phyloP scores from a whole-genome alignment of 352 stramenopile species.

The Globisporangium orthogonon region DNA sequence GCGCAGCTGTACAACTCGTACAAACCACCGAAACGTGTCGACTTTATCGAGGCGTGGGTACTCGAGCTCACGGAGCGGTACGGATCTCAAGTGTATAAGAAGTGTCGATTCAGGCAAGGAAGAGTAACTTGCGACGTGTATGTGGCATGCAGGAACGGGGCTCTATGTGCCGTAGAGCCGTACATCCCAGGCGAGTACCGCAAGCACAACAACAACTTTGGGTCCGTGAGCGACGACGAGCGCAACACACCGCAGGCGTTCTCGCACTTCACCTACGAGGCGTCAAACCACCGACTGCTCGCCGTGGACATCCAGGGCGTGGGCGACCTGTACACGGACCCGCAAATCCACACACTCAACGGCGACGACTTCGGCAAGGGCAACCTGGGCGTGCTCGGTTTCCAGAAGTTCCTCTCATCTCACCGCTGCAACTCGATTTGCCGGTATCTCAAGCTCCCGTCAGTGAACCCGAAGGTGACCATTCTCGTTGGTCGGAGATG shows the following conservation, averaged over 20 bases:
- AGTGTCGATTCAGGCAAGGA: not conserved
- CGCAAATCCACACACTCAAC: slow-evolving; percentile 87
- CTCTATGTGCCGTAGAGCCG: slow-evolving; percentile 69
- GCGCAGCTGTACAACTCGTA: slow-evolving; percentile 85
- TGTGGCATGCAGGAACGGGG: slow-evolving; percentile 29
- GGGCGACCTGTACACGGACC: slow-evolving; percentile 95
- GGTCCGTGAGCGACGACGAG: slow-evolving; percentile 77
- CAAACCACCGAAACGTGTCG: slow-evolving; percentile 69
- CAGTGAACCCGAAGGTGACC: slow-evolving; percentile 59
- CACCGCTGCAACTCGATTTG: slow-evolving; percentile 89
- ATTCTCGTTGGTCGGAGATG: too few species aligned
- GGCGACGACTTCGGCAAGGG: slow-evolving; percentile 85
- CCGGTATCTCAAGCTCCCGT: slow-evolving; percentile 77
- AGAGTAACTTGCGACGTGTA: not conserved
- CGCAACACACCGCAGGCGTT: slow-evolving; percentile 89
- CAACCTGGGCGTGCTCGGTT: slow-evolving; percentile 76
- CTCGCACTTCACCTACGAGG: slow-evolving; percentile 93
- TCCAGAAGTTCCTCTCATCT: slow-evolving; percentile 84
- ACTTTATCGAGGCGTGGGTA: slow-evolving; percentile 83
- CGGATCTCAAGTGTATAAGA: not conserved
- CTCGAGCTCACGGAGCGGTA: slow-evolving; percentile 64
- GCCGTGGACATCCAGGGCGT: slow-evolving; percentile 95
- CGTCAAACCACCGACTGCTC: slow-evolving; percentile 87
- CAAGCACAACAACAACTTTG: slow-evolving; percentile 89
- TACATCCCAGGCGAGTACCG: slow-evolving; percentile 82